Conservation (phyloP, 768 basidiomycete genomes). For the Trametes sanguinea region DNA sequence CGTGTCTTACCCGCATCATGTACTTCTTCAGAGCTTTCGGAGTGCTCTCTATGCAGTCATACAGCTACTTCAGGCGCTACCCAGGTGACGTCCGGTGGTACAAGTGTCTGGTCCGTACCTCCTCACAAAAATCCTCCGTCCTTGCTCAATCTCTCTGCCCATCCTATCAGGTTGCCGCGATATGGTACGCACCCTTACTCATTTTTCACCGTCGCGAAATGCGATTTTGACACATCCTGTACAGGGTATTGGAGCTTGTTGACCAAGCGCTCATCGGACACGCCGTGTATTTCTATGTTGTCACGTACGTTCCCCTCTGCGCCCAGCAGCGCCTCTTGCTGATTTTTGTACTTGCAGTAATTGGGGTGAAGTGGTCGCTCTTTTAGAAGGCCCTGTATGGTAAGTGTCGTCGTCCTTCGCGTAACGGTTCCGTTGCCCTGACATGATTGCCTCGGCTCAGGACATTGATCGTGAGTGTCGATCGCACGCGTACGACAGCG, state of each 20-base stretch:
- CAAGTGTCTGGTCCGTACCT: constrained; percentile 50
- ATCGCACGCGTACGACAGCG: neutral
- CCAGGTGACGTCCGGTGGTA: constrained; percentile 52
- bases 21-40: constrained; percentile 45
- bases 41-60: constrained; percentile 54
- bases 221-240: neutral
- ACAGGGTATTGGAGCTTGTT: constrained; percentile 47
- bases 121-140: neutral
- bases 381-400: constrained; percentile 22
- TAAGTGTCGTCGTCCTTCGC: neutral
- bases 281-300: constrained; percentile 53
- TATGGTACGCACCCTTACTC: constrained; percentile 33
- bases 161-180: constrained; percentile 31
- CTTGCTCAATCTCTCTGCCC: neutral
- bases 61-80: constrained; percentile 57
- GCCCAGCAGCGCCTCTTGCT: neutral
- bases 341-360: constrained; percentile 19
- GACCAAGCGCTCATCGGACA: constrained; percentile 57
- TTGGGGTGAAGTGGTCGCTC: constrained; percentile 28
- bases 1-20: constrained; percentile 29
- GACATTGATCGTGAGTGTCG: constrained; percentile 23
- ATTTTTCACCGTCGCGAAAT: neutral
- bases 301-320: constrained; percentile 45
- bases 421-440: neutral
- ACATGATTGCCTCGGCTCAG: neutral